Evolutionary conservation across 805 yeast genomes (phyloP), one percentile per base, ranked within the genome.

Genomic region (Jamesozyma gamospora): DNA sequence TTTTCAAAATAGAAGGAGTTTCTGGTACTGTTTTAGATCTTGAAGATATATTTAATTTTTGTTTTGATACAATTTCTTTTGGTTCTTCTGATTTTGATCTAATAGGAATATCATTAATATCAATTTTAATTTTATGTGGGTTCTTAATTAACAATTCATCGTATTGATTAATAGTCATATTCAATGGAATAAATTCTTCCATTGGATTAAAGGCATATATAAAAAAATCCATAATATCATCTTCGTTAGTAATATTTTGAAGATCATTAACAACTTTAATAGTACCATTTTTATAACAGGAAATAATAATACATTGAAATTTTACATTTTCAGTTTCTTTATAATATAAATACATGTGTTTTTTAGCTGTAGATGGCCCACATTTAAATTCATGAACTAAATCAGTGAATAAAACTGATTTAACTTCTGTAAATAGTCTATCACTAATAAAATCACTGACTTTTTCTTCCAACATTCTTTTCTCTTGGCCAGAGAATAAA

Each of bases 171-270:
- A 40, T 25, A 8, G 47, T 40, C 18, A 15, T 18, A 39, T 50
- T 55, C 2, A 48, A 39, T 14, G 60, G 55, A 11, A 45, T 44
- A 35, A 53, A 53, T 27, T 45, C 45, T 7, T 56, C 53, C 49
- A 47, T 53, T 2, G 64, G 61, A 36, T 52, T 56, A 41, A 59
- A 56, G 4, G 58, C 64, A 46, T 58, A 59, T 17, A 59, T 59
- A 31, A 59, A 59, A 35, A 55, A 54, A 42, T 59, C 64, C 1
- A 41, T 28, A 2, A 59, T 32, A 3, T 45, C 35, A 8, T 49
- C 41, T n/a, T 43, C 41, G 16, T 42, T 41, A 5, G 44, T 48
- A 14, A 49, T 38, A 14, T 43, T 36, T 11, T 41, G 36, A 24
- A 53, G 34, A 39, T 56, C 59, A 17, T 47, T 41, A 3, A 58